These are phyloP conservation scores for Macrolepiota albuminosa DNA, from an alignment of 768 basidiomycete genomes.

Conservation along the genomic window DNA sequence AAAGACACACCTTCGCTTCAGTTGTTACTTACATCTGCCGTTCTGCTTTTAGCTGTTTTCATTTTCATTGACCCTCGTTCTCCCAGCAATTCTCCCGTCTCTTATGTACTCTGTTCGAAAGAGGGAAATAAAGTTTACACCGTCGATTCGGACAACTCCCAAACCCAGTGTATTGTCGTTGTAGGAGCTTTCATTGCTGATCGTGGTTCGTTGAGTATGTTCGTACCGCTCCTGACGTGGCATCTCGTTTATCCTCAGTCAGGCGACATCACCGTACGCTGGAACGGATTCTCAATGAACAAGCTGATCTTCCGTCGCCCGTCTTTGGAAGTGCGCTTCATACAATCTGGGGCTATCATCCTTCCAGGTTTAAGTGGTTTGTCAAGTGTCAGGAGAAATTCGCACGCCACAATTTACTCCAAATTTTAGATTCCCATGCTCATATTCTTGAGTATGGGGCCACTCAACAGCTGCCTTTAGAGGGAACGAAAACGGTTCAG, in stretches of 20 bases:
- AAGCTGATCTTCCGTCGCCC: slow-evolving; percentile 17
- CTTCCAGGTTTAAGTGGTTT: slow-evolving; percentile 71
- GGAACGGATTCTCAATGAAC: slow-evolving; percentile 24
- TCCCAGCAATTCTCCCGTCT: not conserved
- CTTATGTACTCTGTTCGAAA: slow-evolving; percentile 62
- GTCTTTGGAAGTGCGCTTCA: slow-evolving; percentile 39
- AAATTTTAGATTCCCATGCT: slow-evolving; percentile 63
- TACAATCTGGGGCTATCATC: slow-evolving; percentile 53
- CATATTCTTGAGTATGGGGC: slow-evolving; percentile 80
- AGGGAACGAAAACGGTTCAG: slow-evolving; percentile 52
- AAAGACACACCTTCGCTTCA: not conserved
- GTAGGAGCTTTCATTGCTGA: slow-evolving; percentile 44
- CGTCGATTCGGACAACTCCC: slow-evolving; percentile 50
- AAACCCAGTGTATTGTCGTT: slow-evolving; percentile 62
- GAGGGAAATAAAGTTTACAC: slow-evolving; percentile 54
- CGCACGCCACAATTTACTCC: slow-evolving; percentile 3
- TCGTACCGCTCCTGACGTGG: not conserved
- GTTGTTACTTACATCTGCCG: slow-evolving; percentile 1
- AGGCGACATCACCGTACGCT: slow-evolving; percentile 41
- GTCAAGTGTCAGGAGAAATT: slow-evolving; percentile 19
- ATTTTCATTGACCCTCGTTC: slow-evolving; percentile 9
- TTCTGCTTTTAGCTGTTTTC: slow-evolving; percentile 11
- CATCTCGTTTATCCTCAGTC: slow-evolving; percentile 3
- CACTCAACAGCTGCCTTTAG: slow-evolving; percentile 56
- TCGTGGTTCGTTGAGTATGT: slow-evolving; percentile 53